A percentile compares a stretch with the other conserved stretches of the same genome.
phyloP scores from a whole-genome alignment of 495 filamentous ascomycete genomes.

The Lasiosphaeria hispida region DNA sequence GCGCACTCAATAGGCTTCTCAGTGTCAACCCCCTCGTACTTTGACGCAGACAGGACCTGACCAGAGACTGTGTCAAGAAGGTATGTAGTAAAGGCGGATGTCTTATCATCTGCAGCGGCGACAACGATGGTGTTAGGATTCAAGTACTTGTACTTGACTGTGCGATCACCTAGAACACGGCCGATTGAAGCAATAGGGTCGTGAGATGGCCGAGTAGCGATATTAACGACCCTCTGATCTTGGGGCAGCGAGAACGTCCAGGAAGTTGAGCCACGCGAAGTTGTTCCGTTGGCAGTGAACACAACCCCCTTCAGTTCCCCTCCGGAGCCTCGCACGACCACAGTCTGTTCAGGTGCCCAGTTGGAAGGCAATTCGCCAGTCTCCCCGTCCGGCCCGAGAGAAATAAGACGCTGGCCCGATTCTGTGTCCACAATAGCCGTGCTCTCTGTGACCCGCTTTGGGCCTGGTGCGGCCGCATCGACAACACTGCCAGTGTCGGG shows the following conservation, averaged over 20 bases:
- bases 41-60: conserved; percentile 65
- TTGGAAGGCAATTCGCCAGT: conserved; percentile 37
- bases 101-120: conserved; percentile 60
- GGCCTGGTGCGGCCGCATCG: conserved; percentile 37
- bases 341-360: conserved; percentile 43
- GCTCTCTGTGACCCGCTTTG: conserved; percentile 38
- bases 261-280: conserved; percentile 49
- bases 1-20: conserved; percentile 70
- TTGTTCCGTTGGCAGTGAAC: conserved; percentile 41
- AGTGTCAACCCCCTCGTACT: conserved; percentile 71
- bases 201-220: conserved; percentile 66
- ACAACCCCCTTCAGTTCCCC: conserved; percentile 61
- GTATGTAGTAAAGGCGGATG: conserved; percentile 64
- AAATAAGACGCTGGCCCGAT: conserved; percentile 48
- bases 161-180: conserved; percentile 83
- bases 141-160: conserved; percentile 95
- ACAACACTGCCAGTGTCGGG: conserved; percentile 56
- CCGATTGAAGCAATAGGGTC: conserved; percentile 95
- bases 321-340: conserved; percentile 62
- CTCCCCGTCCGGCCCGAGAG: conserved; percentile 47
- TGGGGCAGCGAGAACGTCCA: conserved; percentile 75
- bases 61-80: conserved; percentile 87
- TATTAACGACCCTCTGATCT: conserved; percentile 63
- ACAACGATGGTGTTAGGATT: conserved; percentile 83
- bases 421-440: conserved; percentile 51